These are phyloP conservation scores for Moringa oleifera DNA, from an alignment of 345 rosid species.

Conservation along the genomic window DNA sequence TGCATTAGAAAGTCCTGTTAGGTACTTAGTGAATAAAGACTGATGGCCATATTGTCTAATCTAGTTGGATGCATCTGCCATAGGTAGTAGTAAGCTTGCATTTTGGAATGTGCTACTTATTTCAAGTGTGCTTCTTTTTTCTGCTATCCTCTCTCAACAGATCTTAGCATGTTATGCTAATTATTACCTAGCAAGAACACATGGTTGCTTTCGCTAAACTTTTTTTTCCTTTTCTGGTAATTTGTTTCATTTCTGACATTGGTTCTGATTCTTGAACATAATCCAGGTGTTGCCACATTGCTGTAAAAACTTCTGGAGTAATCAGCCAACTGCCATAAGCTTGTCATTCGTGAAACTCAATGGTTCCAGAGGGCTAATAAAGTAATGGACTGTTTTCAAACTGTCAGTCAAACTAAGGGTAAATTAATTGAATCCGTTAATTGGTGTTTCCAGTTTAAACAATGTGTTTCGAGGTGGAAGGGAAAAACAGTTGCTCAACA, in stretches of 20 bases:
- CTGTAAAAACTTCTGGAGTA: conserved; percentile 10
- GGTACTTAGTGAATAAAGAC: too few species aligned
- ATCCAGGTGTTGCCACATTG: conserved; percentile 21
- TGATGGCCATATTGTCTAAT: too few species aligned
- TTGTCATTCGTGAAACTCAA: conserved; percentile 34
- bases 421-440: conserved; percentile 17
- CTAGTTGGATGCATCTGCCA: too few species aligned
- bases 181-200: background rate
- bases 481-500: background rate
- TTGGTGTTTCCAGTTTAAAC: conserved; percentile 4
- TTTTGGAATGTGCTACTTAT: too few species aligned
- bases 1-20: too few species aligned
- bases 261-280: conserved; percentile 12
- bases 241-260: background rate
- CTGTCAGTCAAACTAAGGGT: conserved; percentile 42
- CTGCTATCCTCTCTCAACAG: background rate
- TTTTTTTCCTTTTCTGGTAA: conserved; percentile 3
- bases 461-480: background rate
- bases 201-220: background rate
- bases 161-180: too few species aligned
- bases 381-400: conserved; percentile 41
- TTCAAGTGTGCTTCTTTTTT: too few species aligned
- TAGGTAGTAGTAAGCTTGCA: too few species aligned
- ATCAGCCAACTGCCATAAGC: conserved; percentile 17
- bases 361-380: conserved; percentile 45